Base-by-base conservation (phyloP, 257 asterid species). In the Capsicum chinense region DNA sequence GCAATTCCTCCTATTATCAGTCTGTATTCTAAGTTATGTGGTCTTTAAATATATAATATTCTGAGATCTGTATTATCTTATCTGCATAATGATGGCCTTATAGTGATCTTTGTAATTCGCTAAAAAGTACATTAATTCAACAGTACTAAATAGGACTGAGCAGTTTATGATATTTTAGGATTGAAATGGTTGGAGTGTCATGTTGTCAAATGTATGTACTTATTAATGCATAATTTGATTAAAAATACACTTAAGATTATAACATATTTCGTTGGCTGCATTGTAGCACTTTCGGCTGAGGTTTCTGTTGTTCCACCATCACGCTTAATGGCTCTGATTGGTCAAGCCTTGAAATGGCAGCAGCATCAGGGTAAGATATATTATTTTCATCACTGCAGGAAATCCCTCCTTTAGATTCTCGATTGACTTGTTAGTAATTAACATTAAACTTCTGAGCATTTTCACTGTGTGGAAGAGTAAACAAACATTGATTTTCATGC, bases 241-340 rank as follows among this genome's bases (percentile, higher is more conserved):
- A 78, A 21, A 13, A 5, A 54, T 16, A 54, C 64, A 52, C 48
- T 5, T 50, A 50, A 33, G 63, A 54, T 78, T 78, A 78, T 87
- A 80, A 84, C 69, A 48, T 67, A 59, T 74, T 63, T 82, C 69
- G 84, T 89, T 80, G 87, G 83, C 83, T 57, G 56, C 56, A 84
- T 84, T 90, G 81, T 98, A 96, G 99, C 95, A 76, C 87, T 96
- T 83, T 92, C 97, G 39, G 90, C 92, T n/a, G 99, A 96, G 92
- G 99, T 96, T 83, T 96, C 99, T n/a, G 99, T 96, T 84, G 99
- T 96, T 83, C 99, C 98, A 83, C 98, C 99, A 85, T 94, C 99
- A 56, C 91, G 99, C 58, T 88, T 96, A 86, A 96, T 92, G 95
- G 98, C 99, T 89, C 88, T 96, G 87, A 96, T 96, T 89, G 98